A percentile compares a stretch with the other conserved stretches of the same genome.
These are phyloP conservation scores for Epithemia pelagica DNA, from an alignment of 108 stramenopile species.

Conservation along the genomic window DNA sequence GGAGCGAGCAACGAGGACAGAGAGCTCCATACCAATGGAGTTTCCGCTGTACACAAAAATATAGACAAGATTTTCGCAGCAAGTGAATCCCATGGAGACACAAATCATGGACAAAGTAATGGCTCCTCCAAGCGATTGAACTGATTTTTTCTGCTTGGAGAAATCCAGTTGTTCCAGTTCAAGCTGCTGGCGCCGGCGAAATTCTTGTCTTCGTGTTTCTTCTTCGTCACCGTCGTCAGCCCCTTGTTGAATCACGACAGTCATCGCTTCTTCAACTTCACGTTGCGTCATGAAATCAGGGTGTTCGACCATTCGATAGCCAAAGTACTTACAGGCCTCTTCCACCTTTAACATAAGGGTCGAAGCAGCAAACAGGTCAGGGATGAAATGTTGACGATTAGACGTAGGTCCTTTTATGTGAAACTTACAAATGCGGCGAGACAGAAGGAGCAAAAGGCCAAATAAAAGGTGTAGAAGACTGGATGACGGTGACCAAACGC, in stretches of 20 bases:
- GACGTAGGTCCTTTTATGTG: background rate
- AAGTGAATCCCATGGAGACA: conserved; percentile 72
- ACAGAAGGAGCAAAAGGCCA: conserved; percentile 47
- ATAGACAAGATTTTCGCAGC: conserved; percentile 79
- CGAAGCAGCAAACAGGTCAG: background rate
- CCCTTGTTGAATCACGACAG: conserved; percentile 3
- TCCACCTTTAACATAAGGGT: conserved; percentile 17
- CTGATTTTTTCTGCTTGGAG: conserved; percentile 19
- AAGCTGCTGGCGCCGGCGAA: conserved; percentile 1
- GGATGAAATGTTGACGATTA: too few relatives aligned
- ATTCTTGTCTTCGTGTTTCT: background rate
- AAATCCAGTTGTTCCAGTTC: conserved; percentile 8
- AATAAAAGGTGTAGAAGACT: conserved; percentile 43
- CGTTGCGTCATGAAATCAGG: conserved; percentile 62
- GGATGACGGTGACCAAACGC: conserved; percentile 52
- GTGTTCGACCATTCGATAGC: conserved; percentile 75
- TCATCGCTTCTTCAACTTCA: conserved; percentile 47
- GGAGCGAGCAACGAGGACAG: conserved; percentile 56
- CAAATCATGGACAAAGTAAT: conserved; percentile 81
- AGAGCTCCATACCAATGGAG: conserved; percentile 38
- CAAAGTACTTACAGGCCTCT: conserved; percentile 79
- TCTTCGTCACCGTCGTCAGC: conserved; percentile 21
- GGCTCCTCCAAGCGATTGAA: conserved; percentile 33
- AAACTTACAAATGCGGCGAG: conserved; percentile 49
- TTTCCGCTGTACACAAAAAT: conserved; percentile 70